Base-by-base conservation (phyloP, 192 early-diverging fungal genomes). In the Allomyces macrogynus region DNA sequence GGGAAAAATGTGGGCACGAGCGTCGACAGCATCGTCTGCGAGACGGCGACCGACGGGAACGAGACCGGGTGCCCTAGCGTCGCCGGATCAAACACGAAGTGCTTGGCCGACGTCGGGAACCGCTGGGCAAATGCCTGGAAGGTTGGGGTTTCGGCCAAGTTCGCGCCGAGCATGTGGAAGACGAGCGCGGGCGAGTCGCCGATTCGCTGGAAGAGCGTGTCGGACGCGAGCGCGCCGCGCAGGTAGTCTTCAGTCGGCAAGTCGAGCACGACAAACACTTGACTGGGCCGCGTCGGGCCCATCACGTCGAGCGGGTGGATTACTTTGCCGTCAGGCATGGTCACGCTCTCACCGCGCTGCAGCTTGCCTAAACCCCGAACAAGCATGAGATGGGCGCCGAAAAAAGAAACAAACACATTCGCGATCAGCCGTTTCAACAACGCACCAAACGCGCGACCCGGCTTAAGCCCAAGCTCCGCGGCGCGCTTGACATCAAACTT, bases 401-500 rank as follows among this genome's bases (percentile, higher is more conserved):
- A n/a, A n/a, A n/a, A n/a, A n/a, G n/a, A n/a, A n/a, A n/a, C n/a
- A n/a, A n/a, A n/a, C n/a, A n/a, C n/a, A n/a, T n/a, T n/a, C n/a
- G n/a, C n/a, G n/a, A 62, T 18, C n/a, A 9, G 61, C 22, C 54
- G 32, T n/a, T 60, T 14, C 10, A 12, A 3, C 61, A 8, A 20
- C 63, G 43, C 66, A 62, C 84, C 71, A 70, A 77, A 87, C 9
- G 74, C 65, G 8, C 72, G 81, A 0, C 91, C 91, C 0, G 83
- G 79, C 61, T 75, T 75, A 0, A 93, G 73, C 2, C 86, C 89
- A 2, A 93, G 77, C 24, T 69, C 76, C 23, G 70, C 43, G 11
- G 90, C 91, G 0, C 79, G 80, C 27, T 79, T 40, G 11, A 80
- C 73, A 64, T 88, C 76, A 70, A 96, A 93, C 67, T 92, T 93